Evolutionary conservation across 257 asterid species (phyloP).

Genomic region (Primulina huaijiensis): DNA sequence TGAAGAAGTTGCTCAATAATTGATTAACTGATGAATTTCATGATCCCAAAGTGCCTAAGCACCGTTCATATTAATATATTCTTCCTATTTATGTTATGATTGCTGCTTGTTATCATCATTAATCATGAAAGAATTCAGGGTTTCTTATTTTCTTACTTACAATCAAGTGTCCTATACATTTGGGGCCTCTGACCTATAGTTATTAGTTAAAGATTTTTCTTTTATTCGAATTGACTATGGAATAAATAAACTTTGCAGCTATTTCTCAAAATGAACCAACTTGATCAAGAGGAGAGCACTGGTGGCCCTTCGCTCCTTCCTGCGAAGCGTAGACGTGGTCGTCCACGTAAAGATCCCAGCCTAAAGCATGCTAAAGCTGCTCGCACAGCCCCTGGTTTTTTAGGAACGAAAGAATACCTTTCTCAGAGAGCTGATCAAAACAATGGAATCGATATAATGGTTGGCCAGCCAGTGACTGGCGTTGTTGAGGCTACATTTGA

Average conservation of each 20-base stretch:
- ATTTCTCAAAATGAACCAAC: not conserved
- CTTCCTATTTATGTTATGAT: not conserved
- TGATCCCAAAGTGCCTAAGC: not conserved
- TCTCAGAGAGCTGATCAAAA: conserved; percentile 31
- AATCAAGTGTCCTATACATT: not conserved
- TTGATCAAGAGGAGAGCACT: not conserved
- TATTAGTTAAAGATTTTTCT: not conserved
- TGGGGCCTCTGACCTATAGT: not conserved
- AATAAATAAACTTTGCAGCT: not conserved
- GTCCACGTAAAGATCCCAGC: not conserved
- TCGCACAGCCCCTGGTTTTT: conserved; percentile 38
- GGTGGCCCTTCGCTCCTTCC: not conserved
- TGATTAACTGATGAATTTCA: not conserved
- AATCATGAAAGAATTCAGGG: not conserved
- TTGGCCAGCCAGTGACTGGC: conserved; percentile 84
- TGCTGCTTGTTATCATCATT: not conserved
- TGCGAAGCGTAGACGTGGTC: not conserved
- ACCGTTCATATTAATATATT: not conserved
- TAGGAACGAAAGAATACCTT: conserved; percentile 32
- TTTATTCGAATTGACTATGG: not conserved
- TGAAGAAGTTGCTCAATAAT: not conserved
- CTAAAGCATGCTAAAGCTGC: not conserved
- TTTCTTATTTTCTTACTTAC: not conserved
- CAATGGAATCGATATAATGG: conserved; percentile 31
- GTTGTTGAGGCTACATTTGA: conserved; percentile 83